These are phyloP conservation scores for Phytophthora fragariae DNA, from an alignment of 352 stramenopile species.

Conservation along the genomic window DNA sequence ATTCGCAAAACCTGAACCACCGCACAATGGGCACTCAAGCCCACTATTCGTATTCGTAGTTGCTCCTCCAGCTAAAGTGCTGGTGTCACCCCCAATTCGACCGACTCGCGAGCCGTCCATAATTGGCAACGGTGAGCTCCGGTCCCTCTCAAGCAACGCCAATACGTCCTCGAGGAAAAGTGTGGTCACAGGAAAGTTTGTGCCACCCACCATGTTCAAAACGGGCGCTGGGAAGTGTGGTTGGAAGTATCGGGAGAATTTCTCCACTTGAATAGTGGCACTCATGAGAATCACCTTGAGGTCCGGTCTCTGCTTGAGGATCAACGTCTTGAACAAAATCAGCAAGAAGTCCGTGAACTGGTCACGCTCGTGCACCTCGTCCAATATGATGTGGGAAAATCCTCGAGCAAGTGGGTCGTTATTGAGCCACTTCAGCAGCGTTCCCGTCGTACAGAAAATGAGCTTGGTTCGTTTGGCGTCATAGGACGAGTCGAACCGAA, in stretches of 20 bases:
- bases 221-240: conserved; percentile 73
- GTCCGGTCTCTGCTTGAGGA: conserved; percentile 83
- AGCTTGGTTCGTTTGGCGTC: conserved; percentile 88
- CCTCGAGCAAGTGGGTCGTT: conserved; percentile 76
- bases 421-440: conserved; percentile 87
- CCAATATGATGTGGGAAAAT: conserved; percentile 95
- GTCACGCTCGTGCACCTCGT: conserved; percentile 97
- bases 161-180: conserved; percentile 94
- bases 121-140: conserved; percentile 36
- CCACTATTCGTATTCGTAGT: conserved; percentile 32
- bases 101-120: conserved; percentile 33
- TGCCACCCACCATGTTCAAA: conserved; percentile 80
- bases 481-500: conserved; percentile 91
- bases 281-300: conserved; percentile 96
- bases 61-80: not conserved
- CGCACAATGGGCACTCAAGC: conserved; percentile 88
- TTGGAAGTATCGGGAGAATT: conserved; percentile 94
- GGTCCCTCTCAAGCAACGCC: conserved; percentile 51
- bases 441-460: conserved; percentile 98
- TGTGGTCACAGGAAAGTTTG: conserved; percentile 91
- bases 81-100: conserved; percentile 9
- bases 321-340: conserved; percentile 92
- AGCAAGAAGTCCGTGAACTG: conserved; percentile 97
- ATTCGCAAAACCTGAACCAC: conserved; percentile 64
- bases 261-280: conserved; percentile 95